These are phyloP conservation scores for Talaromyces thailandensis DNA, from an alignment of 495 filamentous ascomycete species.

Conservation along the genomic window DNA sequence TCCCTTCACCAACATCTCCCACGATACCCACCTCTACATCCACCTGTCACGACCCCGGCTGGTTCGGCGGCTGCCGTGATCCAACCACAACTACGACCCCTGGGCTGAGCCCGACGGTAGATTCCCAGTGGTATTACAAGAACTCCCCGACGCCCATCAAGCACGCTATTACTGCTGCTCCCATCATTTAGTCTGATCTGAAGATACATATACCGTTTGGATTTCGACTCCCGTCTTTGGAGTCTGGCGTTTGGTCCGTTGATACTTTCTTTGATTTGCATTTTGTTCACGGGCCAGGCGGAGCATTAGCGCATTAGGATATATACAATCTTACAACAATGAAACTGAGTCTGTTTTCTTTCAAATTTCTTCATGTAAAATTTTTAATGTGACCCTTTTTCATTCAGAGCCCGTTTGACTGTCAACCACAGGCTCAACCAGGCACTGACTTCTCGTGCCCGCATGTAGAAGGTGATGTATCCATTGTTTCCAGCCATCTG, in stretches of 20 bases:
- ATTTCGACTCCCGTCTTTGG: background rate
- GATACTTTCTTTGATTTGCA: background rate
- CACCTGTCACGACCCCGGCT: conserved; percentile 56
- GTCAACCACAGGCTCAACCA: background rate
- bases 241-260: background rate
- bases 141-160: background rate
- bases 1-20: conserved; percentile 15
- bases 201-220: background rate
- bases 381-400: background rate
- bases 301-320: background rate
- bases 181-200: background rate
- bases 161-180: background rate
- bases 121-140: background rate
- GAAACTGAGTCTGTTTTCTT: background rate
- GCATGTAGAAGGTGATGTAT: too few species aligned
- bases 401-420: background rate
- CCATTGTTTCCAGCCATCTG: too few species aligned
- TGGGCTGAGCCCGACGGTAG: background rate
- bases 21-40: conserved; percentile 17
- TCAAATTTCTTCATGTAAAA: background rate
- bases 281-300: background rate
- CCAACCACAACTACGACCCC: conserved; percentile 29
- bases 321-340: background rate
- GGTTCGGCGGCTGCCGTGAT: conserved; percentile 63
- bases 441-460: background rate